phyloP scores from a whole-genome alignment of 139 green algal species.

The Chlorella sp. region DNA sequence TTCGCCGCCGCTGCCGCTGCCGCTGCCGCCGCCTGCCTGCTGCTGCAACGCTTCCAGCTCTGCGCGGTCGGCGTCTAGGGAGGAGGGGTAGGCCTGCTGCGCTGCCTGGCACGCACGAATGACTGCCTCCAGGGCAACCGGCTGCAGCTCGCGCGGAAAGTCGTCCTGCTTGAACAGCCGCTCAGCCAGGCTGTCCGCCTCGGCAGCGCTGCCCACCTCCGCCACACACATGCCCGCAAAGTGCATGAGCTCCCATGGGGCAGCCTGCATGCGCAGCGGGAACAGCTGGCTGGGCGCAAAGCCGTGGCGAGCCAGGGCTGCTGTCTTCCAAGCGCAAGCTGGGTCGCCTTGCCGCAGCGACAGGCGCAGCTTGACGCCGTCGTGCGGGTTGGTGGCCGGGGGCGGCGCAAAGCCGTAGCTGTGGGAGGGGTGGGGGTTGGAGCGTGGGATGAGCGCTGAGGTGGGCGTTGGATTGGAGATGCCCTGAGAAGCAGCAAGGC shows the following conservation, averaged over 20 bases:
- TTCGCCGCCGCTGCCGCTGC: background rate
- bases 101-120: slow-evolving; percentile 25
- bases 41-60: slow-evolving; percentile 30
- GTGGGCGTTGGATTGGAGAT: no score
- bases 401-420: slow-evolving; percentile 76
- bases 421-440: slow-evolving; percentile 38
- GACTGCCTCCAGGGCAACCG: slow-evolving; percentile 18
- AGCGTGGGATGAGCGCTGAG: background rate
- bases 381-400: slow-evolving; percentile 61
- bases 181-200: slow-evolving; percentile 11
- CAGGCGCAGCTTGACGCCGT: slow-evolving; percentile 49
- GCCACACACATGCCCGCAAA: slow-evolving; percentile 52
- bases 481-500: no score
- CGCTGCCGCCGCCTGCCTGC: slow-evolving; percentile 19
- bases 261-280: slow-evolving; percentile 51
- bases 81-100: background rate
- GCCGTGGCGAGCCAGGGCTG: slow-evolving; percentile 33
- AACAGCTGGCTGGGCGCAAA: slow-evolving; percentile 39
- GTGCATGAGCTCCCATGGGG: slow-evolving; percentile 52
- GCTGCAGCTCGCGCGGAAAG: slow-evolving; percentile 1
- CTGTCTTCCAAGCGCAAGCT: slow-evolving; percentile 49
- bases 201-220: background rate
- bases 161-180: slow-evolving; percentile 14
- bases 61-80: slow-evolving; percentile 9
- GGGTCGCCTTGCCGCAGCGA: background rate